Percentiles rank a stretch among this genome's conserved stretches.
Conservation (phyloP, 2,329 filamentous ascomycete species). For the Fusarium pseudonygamai region DNA sequence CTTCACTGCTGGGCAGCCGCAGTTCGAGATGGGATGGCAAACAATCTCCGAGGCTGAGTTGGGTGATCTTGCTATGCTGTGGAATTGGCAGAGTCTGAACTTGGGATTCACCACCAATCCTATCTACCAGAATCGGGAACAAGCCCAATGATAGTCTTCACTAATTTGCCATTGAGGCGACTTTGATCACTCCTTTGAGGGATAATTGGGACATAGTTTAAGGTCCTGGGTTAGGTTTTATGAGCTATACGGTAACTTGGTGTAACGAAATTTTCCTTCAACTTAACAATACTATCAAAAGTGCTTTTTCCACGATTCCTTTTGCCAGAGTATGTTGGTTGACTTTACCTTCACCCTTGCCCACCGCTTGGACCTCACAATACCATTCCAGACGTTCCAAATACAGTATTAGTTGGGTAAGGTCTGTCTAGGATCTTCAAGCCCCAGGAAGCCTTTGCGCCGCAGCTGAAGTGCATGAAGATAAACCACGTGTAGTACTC, state of each 20-base stretch:
- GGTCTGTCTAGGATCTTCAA: neutral
- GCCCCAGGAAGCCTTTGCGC: fast-evolving
- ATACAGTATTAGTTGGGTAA: neutral
- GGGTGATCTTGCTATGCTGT: constrained; percentile 20
- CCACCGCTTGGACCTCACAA: fast-evolving
- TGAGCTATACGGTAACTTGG: neutral
- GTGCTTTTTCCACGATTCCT: neutral
- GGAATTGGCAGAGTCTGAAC: constrained; percentile 25
- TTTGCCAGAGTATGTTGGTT: neutral
- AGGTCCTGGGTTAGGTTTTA: fast-evolving
- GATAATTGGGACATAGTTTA: neutral
- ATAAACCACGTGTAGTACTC: neutral
- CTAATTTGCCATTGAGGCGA: fast-evolving
- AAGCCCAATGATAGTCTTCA: fast-evolving
- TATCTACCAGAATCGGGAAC: constrained; percentile 4
- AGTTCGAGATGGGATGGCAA: constrained; percentile 6
- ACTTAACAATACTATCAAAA: neutral
- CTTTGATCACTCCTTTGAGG: neutral
- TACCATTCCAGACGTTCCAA: neutral
- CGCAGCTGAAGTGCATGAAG: neutral
- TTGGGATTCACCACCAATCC: constrained; percentile 15
- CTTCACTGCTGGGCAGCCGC: neutral
- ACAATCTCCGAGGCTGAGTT: constrained; percentile 12
- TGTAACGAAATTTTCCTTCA: too few relatives aligned
- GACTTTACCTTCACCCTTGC: fast-evolving